Evolutionary conservation across 1,284 basidiomycete genomes (phyloP), one percentile per base, ranked within the genome.

Genomic region (Sanghuangporus weigelae): DNA sequence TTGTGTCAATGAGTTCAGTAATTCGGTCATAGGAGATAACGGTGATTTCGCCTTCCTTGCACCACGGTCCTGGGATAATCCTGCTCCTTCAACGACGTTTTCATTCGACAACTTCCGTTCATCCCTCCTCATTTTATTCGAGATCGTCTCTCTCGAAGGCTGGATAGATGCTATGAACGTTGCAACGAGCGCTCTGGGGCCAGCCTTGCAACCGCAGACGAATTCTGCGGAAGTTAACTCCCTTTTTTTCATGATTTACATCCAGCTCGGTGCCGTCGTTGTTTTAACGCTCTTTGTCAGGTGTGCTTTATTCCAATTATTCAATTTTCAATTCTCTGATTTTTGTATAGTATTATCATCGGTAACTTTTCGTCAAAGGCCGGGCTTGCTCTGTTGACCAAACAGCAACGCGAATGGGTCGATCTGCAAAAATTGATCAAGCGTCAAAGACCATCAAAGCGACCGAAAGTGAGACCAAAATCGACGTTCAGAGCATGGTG

Each of bases 101-200:
- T 91, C 90, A 0, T 99, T 98, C 71, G 96, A 99, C 75, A 87
- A 82, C 19, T 98, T 99, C 77, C 82, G 86, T 11, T 79, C 88
- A 4, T 91, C 93, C 0, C 79, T 98, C 54, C 82, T 98, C 58
- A 98, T 98, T 70, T 81, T 98, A 2, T 98, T 98, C 71, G 96
- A 99, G 76, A 96, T 97, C 71, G 93, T 98, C 44, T 97, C 95
- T 0, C 78, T 98, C 54, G 93, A 98, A 75, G 96, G 96, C 2
- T 98, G 96, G 96, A 86, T 92, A 42, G 92, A 96, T 72, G 96
- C 96, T 59, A 92, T 98, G 90, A 77, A 78, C 23, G 81, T 89
- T 11, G 90, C 90, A 1, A 93, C 93, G 77, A 87, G 87, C 68
- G 92, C 98, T 64, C 88, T 84, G 0, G 93, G 91, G 0, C 70